Percentiles rank a stretch among this genome's conserved stretches.
These are phyloP conservation scores for Lachancea fermentati DNA, from an alignment of 805 yeast species.

Conservation along the genomic window DNA sequence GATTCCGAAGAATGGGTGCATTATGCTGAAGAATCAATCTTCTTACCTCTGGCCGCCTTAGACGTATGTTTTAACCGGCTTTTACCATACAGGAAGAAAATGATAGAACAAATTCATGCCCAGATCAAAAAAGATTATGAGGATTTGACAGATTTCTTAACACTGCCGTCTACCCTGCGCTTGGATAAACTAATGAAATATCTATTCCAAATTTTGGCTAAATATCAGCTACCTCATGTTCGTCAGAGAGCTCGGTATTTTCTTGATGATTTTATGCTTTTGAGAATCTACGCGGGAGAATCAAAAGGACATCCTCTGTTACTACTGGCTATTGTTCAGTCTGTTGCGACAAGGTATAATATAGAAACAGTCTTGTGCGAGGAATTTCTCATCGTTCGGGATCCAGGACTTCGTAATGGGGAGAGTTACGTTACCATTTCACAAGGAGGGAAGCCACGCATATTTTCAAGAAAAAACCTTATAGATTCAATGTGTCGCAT, in stretches of 20 bases:
- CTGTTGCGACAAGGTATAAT: slow-evolving; percentile 12
- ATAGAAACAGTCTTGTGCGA: slow-evolving; percentile 17
- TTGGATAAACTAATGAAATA: slow-evolving; percentile 15
- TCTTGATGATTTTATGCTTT: slow-evolving; percentile 20
- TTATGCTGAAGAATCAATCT: slow-evolving; percentile 16
- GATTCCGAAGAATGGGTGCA: slow-evolving; percentile 13
- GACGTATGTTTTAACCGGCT: slow-evolving; percentile 17
- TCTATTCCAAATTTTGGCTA: slow-evolving; percentile 11
- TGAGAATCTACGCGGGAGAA: slow-evolving; percentile 25
- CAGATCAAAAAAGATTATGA: slow-evolving; percentile 9
- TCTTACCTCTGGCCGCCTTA: slow-evolving; percentile 17
- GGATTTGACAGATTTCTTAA: slow-evolving; percentile 10
- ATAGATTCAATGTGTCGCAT: slow-evolving; percentile 15
- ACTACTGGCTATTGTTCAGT: slow-evolving; percentile 21
- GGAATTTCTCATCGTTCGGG: slow-evolving; percentile 17
- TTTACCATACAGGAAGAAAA: slow-evolving; percentile 11
- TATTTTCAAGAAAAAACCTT: slow-evolving; percentile 14
- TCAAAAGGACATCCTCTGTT: slow-evolving; percentile 20
- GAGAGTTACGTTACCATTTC: slow-evolving; percentile 19
- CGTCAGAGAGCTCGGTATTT: slow-evolving; percentile 2
- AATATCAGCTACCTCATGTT: slow-evolving; percentile 1
- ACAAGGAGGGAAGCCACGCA: slow-evolving; percentile 14
- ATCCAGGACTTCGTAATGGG: slow-evolving; percentile 11
- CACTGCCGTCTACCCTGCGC: slow-evolving; percentile 15
- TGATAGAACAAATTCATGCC: slow-evolving; percentile 10